These are phyloP conservation scores for Cyclostephanos invisitatus DNA, from an alignment of 108 stramenopile species.

Conservation along the genomic window DNA sequence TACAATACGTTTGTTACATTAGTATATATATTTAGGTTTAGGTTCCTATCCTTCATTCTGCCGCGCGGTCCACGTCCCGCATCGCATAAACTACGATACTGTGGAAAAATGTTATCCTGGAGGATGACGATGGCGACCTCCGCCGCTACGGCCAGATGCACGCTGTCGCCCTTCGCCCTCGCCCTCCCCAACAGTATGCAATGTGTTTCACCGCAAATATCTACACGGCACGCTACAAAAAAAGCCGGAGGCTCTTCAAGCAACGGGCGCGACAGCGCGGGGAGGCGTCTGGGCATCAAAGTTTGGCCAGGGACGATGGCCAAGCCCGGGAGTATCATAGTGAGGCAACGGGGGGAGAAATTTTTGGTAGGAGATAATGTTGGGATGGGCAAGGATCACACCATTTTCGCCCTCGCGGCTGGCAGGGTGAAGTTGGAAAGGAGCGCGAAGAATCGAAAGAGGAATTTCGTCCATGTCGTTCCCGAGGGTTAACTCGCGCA, in stretches of 20 bases:
- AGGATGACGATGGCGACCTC: neutral
- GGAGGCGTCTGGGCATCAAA: slow-evolving; percentile 95
- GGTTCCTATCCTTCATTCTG: too few relatives aligned
- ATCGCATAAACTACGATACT: too few relatives aligned
- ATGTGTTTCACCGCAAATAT: slow-evolving; percentile 12
- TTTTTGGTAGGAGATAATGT: slow-evolving; percentile 89
- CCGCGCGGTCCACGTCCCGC: too few relatives aligned
- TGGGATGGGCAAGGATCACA: slow-evolving; percentile 94
- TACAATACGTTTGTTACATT: too few relatives aligned
- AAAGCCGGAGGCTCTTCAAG: slow-evolving; percentile 93
- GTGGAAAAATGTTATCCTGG: slow-evolving; percentile 17
- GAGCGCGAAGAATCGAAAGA: slow-evolving; percentile 62
- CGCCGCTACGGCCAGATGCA: slow-evolving; percentile 1
- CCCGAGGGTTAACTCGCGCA: slow-evolving; percentile 9
- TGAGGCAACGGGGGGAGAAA: slow-evolving; percentile 94
- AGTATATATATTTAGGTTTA: too few relatives aligned
- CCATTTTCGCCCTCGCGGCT: slow-evolving; percentile 81
- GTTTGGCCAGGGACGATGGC: slow-evolving; percentile 76
- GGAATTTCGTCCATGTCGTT: slow-evolving; percentile 78
- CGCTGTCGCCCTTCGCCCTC: neutral
- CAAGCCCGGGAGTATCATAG: slow-evolving; percentile 91
- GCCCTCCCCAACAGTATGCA: neutral
- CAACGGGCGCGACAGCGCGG: slow-evolving; percentile 95
- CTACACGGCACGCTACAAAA: slow-evolving; percentile 84
- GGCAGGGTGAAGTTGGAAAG: slow-evolving; percentile 85